Base-by-base conservation (phyloP, 768 basidiomycete species). In the Suillus lakei region DNA sequence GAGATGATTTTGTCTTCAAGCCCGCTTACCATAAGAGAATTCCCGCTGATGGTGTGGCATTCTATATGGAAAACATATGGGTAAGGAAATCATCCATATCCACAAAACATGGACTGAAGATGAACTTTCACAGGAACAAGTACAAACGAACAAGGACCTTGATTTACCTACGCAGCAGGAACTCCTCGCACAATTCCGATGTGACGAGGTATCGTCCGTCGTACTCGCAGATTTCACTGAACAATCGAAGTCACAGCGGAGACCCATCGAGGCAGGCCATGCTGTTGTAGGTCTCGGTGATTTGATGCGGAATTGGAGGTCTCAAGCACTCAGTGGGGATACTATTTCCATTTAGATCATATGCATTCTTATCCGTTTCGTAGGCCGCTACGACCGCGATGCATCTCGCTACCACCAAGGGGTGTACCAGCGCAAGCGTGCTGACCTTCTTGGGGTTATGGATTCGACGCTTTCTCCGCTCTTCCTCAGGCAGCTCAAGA, bases 11-110 rank as follows among this genome's bases (percentile, higher is more conserved):
- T 70, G 79, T 98, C 50, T 98, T 99, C 86, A 96, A 93, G 77
- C 89, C 94, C 2, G 84, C 84, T 12, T 99, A 99, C 75, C 98
- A 99, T 78, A 98, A 98, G 77, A 88, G 96, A 21, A 98, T 99
- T 66, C 98, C 98, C 0, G 98, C 98, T 0, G 98, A 99, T 74
- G 98, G 98, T 66, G 95, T 95, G 34, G 89, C 92, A 2, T 92
- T 95, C 74, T 99, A 99, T 74, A 98, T 99, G 95, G 92, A 96
- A 73, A 88, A 91, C 58, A 97, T 99, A 60, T 99, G 98, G 98
- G 96, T 96, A 64, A 44, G 92, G 84, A 9, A 4, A 23, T 32
- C 21, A 69, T 38, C 13, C 61, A 41, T 41, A 10, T 30, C 21
- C 23, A 13, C 28, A 59, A 28, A 59, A 28, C 10, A 41, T 21